Percentiles rank a stretch among this genome's conserved stretches.
Evolutionary conservation across 176 grass and related monocot species (phyloP).

Genomic region (Puccinellia tenuiflora): DNA sequence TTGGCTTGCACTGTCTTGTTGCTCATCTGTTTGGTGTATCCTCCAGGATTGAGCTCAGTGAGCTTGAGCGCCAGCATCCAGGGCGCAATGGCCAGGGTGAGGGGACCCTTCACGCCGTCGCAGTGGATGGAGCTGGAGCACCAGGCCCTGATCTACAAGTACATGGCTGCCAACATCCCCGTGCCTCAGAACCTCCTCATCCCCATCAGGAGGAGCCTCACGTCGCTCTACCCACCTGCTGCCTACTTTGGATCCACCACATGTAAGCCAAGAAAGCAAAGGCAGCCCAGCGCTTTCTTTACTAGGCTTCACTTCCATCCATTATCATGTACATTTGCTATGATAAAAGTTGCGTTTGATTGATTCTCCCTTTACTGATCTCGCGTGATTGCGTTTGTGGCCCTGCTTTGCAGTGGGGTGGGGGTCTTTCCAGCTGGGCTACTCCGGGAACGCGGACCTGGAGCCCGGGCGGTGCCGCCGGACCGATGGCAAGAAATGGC

Average conservation of each 20-base stretch:
- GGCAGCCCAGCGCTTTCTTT: constrained; percentile 24
- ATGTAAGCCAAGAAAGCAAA: constrained; percentile 47
- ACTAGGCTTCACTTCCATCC: constrained; percentile 19
- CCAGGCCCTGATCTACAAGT: constrained; percentile 95
- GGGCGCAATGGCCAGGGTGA: constrained; percentile 61
- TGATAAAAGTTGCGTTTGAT: constrained; percentile 27
- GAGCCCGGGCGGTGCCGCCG: constrained; percentile 94
- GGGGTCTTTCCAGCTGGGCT: constrained; percentile 86
- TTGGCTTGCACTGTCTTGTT: constrained; percentile 25
- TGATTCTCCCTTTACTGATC: constrained; percentile 21
- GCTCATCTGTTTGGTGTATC: constrained; percentile 26
- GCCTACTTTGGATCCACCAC: constrained; percentile 64
- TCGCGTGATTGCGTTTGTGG: constrained; percentile 22
- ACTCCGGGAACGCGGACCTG: constrained; percentile 70
- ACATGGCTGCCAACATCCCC: constrained; percentile 70
- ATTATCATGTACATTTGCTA: constrained; percentile 19
- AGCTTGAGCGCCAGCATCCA: constrained; percentile 65
- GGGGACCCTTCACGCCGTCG: constrained; percentile 84
- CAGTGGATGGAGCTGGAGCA: constrained; percentile 98
- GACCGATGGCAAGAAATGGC: constrained; percentile 99
- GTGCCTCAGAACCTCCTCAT: constrained; percentile 68
- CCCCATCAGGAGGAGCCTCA: constrained; percentile 73
- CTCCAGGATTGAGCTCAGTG: constrained; percentile 44
- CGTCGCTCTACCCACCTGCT: constrained; percentile 63
- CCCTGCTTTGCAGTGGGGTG: constrained; percentile 61